These are phyloP conservation scores for barley (Hordeum vulgare) DNA, from an alignment of 176 grass and related monocot species.

Conservation along the genomic window MorexV3_pseudomolecules_assembly NC_058521.1:485508392-485508891, in stretches of 20 bases:
- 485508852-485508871: neutral
- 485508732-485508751: slow-evolving; percentile 57
- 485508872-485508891: slow-evolving; percentile 63
- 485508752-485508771: slow-evolving; percentile 93
- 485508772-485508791: slow-evolving; percentile 63
- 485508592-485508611: slow-evolving; percentile 43
- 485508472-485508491: neutral
- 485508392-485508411: slow-evolving; percentile 41
- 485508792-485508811: neutral
- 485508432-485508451: neutral
- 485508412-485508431: neutral
- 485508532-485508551: slow-evolving; percentile 78
- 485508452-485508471: neutral
- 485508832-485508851: neutral
- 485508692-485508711: slow-evolving; percentile 59
- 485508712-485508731: slow-evolving; percentile 60
- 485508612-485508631: slow-evolving; percentile 23
- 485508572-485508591: slow-evolving; percentile 88
- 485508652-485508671: neutral
- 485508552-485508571: slow-evolving; percentile 74
- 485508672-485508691: neutral
- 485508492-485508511: neutral
- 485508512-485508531: slow-evolving; percentile 73
- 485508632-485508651: slow-evolving; percentile 8
- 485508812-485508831: neutral